A percentile compares a stretch with the other conserved stretches of the same genome.
Evolutionary conservation across 345 rosid genomes (phyloP).

Genomic region (Hibiscus mutabilis): DNA sequence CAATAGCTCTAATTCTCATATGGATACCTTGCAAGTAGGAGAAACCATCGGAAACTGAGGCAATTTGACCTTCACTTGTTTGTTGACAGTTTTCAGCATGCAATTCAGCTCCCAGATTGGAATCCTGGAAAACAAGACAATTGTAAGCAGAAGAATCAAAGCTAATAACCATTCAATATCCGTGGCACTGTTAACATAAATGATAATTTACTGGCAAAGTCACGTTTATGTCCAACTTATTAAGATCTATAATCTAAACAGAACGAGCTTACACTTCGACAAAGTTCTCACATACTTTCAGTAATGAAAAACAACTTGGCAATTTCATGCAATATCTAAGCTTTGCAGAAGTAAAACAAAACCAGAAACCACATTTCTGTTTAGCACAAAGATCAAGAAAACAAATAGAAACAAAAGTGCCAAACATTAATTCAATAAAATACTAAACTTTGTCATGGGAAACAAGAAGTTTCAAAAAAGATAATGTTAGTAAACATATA

Average conservation of each 20-base stretch:
- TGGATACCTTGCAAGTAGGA: slow-evolving; percentile 48
- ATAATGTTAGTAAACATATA: not conserved
- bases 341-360: not conserved
- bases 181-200: not conserved
- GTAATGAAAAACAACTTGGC: not conserved
- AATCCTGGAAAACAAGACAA: slow-evolving; percentile 35
- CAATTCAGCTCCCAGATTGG: slow-evolving; percentile 13
- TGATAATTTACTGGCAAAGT: not conserved
- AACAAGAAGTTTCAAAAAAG: not conserved
- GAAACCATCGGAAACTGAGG: slow-evolving; percentile 20
- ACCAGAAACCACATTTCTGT: not conserved
- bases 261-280: not conserved
- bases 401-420: not conserved
- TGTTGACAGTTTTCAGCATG: slow-evolving; percentile 28
- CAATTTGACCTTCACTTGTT: slow-evolving; percentile 21
- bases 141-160: not conserved
- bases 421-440: slow-evolving; percentile 10
- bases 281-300: not conserved
- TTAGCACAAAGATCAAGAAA: not conserved
- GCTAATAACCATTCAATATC: not conserved
- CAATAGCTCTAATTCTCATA: slow-evolving; percentile 56
- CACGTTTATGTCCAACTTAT: not conserved
- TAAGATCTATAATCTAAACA: not conserved
- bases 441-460: not conserved
- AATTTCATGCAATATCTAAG: not conserved